Percentiles rank a stretch among this genome's conserved stretches.
phyloP scores from a whole-genome alignment of 1,284 basidiomycete species.

The Singerocomus inundabilis region DNA sequence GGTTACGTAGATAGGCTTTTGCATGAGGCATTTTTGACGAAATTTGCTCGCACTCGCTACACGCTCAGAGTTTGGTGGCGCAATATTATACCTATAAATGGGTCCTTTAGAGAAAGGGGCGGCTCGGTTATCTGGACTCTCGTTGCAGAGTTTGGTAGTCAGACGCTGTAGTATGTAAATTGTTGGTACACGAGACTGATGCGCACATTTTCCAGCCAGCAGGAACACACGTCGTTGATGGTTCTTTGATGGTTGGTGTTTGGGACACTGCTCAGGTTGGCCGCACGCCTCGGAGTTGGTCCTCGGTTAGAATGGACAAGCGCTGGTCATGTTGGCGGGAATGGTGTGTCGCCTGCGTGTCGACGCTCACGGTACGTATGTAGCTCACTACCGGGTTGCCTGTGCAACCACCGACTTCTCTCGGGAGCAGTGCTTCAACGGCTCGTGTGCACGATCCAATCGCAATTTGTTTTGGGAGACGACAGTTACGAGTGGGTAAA shows the following conservation, averaged over 20 bases:
- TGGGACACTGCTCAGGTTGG: neutral
- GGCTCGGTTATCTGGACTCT: neutral
- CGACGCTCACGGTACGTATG: conserved; percentile 9
- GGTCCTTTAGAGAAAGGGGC: neutral
- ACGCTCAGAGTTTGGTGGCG: neutral
- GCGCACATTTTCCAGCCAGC: neutral
- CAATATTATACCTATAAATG: no score
- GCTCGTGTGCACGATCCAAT: conserved; percentile 1
- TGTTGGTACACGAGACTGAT: neutral
- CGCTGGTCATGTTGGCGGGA: conserved; percentile 8
- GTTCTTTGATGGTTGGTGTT: neutral
- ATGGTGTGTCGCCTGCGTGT: neutral
- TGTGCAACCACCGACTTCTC: neutral
- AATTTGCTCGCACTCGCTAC: neutral
- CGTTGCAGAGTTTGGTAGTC: neutral
- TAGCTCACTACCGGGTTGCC: conserved; percentile 3
- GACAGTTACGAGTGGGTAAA: neutral
- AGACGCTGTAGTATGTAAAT: conserved; percentile 12
- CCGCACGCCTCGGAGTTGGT: no score
- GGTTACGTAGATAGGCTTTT: neutral
- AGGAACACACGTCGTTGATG: no score
- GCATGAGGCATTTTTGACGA: neutral
- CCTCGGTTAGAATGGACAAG: conserved; percentile 9
- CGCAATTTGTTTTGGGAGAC: neutral
- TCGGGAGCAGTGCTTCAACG: neutral